phyloP scores from a whole-genome alignment of 768 basidiomycete genomes.

The Leccinum olivaceopallidum region DNA sequence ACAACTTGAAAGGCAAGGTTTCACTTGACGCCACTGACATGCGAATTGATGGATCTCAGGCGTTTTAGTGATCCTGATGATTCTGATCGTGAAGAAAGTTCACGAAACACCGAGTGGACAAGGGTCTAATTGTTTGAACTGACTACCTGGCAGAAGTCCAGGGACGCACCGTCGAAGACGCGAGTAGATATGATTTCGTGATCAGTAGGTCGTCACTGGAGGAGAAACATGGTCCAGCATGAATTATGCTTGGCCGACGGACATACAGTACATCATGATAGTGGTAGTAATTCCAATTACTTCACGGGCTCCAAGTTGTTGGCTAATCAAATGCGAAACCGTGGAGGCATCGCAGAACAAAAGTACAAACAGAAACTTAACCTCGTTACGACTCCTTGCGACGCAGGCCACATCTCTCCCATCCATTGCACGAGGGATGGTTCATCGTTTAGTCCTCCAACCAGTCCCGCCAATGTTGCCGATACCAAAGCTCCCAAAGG shows the following conservation, averaged over 20 bases:
- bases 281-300: neutral
- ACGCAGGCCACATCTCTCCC: neutral
- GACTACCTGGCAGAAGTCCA: neutral
- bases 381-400: constrained; percentile 6
- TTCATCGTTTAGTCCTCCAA: constrained; percentile 31
- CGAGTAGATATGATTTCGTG: neutral
- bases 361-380: constrained; percentile 12
- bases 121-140: neutral
- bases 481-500: constrained; percentile 50
- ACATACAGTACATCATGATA: neutral
- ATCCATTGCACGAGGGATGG: neutral
- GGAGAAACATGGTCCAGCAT: neutral
- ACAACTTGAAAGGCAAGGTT: neutral
- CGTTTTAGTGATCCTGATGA: neutral
- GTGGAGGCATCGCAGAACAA: constrained; percentile 12
- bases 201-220: neutral
- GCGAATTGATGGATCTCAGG: neutral
- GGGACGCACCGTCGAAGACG: neutral
- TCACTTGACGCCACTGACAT: neutral
- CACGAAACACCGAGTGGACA: neutral
- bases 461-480: constrained; percentile 39
- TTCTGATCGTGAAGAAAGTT: neutral
- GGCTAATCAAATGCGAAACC: constrained; percentile 8
- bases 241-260: neutral
- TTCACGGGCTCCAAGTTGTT: constrained; percentile 1